These are phyloP conservation scores for Dipsacomyces acuminosporus DNA, from an alignment of 371 early-diverging fungal genomes.

Conservation along the genomic window DNA sequence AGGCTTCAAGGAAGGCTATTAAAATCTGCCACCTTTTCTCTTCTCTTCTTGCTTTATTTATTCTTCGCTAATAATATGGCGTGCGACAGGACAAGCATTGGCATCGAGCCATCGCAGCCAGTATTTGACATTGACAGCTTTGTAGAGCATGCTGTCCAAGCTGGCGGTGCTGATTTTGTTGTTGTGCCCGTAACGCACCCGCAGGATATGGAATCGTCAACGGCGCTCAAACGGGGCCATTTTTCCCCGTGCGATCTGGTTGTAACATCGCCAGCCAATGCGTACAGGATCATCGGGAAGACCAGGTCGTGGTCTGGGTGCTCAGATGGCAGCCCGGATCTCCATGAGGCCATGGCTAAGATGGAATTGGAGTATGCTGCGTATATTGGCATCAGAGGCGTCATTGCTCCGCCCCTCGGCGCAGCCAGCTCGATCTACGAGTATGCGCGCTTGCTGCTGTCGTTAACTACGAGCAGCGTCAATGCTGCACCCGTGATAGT, in stretches of 20 bases:
- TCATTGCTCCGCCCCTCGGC: conserved; percentile 22
- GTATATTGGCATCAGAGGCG: conserved; percentile 19
- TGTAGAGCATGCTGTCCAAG: conserved; percentile 7
- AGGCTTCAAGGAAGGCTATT: too few relatives aligned
- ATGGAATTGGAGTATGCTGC: conserved; percentile 17
- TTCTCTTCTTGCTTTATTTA: too few relatives aligned
- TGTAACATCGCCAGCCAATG: conserved; percentile 14
- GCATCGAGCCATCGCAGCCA: conserved; percentile 16
- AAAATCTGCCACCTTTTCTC: too few relatives aligned
- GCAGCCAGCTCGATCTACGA: conserved; percentile 52
- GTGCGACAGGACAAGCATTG: conserved; percentile 12
- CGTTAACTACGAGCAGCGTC: conserved; percentile 52
- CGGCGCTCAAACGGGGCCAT: conserved; percentile 8
- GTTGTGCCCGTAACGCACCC: conserved; percentile 14
- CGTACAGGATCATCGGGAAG: conserved; percentile 28
- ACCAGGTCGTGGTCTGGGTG: neutral
- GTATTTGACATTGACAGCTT: conserved; percentile 22
- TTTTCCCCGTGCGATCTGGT: conserved; percentile 20
- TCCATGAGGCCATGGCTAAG: conserved; percentile 4
- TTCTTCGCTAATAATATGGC: conserved; percentile 2
- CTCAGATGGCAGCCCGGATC: neutral
- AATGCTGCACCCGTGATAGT: conserved; percentile 52
- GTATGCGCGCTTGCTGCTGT: conserved; percentile 64
- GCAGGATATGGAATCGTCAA: neutral
- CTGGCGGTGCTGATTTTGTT: conserved; percentile 25